Conservation (phyloP, 2,329 filamentous ascomycete genomes). For the Colletotrichum simmondsii region DNA sequence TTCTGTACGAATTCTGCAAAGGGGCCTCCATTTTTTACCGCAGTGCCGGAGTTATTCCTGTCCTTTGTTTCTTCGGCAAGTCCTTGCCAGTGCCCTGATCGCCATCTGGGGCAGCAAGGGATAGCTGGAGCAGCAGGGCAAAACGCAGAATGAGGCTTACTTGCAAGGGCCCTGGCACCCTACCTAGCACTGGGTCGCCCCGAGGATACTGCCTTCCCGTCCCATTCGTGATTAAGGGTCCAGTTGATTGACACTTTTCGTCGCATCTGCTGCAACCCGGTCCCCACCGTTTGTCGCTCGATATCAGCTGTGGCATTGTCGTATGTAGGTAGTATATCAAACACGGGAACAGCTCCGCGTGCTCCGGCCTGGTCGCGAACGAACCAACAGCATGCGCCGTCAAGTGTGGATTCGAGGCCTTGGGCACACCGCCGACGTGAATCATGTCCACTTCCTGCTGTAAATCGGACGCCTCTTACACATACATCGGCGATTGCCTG, state of each 20-base stretch:
- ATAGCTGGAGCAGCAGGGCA: not conserved
- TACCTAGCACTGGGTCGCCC: conserved; percentile 1
- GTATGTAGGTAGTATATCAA: not conserved
- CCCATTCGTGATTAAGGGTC: conserved; percentile 6
- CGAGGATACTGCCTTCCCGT: not conserved
- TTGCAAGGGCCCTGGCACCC: conserved; percentile 17
- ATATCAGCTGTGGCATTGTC: not conserved
- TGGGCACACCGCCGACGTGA: conserved; percentile 15
- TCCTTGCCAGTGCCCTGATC: conserved; percentile 26
- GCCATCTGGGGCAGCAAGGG: conserved; percentile 15
- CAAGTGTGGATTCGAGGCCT: not conserved
- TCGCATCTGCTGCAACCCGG: not conserved
- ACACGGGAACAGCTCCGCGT: not conserved
- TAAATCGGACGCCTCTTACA: conserved; percentile 11
- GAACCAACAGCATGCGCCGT: not conserved
- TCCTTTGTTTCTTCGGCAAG: not conserved
- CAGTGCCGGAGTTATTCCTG: not conserved
- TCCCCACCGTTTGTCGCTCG: not conserved
- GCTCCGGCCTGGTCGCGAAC: not conserved
- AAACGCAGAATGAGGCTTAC: conserved; percentile 32
- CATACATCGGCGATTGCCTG: conserved; percentile 12
- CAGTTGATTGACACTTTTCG: not conserved
- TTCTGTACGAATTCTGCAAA: not conserved
- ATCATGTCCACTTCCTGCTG: conserved; percentile 7
- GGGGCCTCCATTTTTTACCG: not conserved